Evolutionary conservation across 2,329 filamentous ascomycete species (phyloP), one percentile per base, ranked within the genome.

Genomic region (Fusarium albidum): DNA sequence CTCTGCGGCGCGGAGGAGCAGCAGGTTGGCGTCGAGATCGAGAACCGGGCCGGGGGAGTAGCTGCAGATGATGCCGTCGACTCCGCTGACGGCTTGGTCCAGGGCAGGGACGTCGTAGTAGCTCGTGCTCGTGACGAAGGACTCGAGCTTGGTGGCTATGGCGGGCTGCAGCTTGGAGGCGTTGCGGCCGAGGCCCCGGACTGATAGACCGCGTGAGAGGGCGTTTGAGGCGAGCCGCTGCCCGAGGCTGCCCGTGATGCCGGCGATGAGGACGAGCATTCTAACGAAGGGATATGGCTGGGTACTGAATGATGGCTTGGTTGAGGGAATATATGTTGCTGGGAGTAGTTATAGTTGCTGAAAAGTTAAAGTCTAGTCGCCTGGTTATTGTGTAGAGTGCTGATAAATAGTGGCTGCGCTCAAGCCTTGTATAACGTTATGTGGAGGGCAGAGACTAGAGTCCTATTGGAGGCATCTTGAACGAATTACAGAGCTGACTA

Each of bases 1-100:
- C n/a, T 55, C 52, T 9, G 52, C 52, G 1, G 52, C 52, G 4
- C 52, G 52, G 1, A 55, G 26, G 13, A 51, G 40, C 3, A 47
- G 26, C 3, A 55, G 47, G n/a, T 41, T 14, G 1, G n/a, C 48
- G 26, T 55, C 41, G 9, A 55, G 35, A 21, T 41, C n/a, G 14
- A 55, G 18, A 1, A 53, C 28, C n/a, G 31, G n/a, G 10, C n/a
- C 26, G 9, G 41, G 18, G 8, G 8, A 14, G 13, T 44, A 44
- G 9, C 28, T 17, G n/a, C 41, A 44, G n/a, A 44, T 26, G n/a
- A 44, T 44, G 18, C 13, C 29, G 14, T 44, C 29, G 13, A 44
- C 29, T 14, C 29, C 41, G 4, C 33, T 10, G 13, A 33, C 41
- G 13, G 41, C 41, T 10, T 44, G 17, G 18, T 44, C 29, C 9